Evolutionary conservation across 108 stramenopile genomes (phyloP), one percentile per base, ranked within the genome.

Genomic region (Craspedostauros australis): DNA sequence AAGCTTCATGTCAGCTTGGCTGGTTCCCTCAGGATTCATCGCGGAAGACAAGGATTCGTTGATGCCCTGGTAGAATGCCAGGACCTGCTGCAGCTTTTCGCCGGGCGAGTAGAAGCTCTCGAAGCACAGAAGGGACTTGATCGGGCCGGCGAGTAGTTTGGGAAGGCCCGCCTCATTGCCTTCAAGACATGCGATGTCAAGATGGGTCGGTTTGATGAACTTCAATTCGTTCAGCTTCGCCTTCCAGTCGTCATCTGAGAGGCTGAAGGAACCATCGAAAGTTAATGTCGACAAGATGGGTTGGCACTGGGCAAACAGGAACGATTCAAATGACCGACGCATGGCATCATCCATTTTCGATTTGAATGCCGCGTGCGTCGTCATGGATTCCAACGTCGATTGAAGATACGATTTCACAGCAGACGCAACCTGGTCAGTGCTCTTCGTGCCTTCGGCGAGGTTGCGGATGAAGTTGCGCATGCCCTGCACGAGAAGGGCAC

Each of bases 171-270:
- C 21, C 12, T 57, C 42, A 2, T 37, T 31, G 8, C 26, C 21
- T 14, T 66, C 41, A 27, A 91, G 43, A 57, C 80, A 86, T 7
- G 55, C 43, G 52, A 91, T 83, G 43, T 91, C 89, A 50, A 91
- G 70, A 62, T 91, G 89, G 1, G 47, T 40, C 2, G 84, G 76
- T 23, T 73, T 72, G 4, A 91, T 65, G 58, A 89, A 89, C 54
- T 89, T 84, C 4, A 33, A 33, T n/a, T n/a, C n/a, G n/a, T n/a
- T n/a, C n/a, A n/a, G n/a, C n/a, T n/a, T n/a, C n/a, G n/a, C n/a
- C n/a, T n/a, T n/a, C n/a, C n/a, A n/a, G n/a, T n/a, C n/a, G n/a
- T n/a, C n/a, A n/a, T n/a, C n/a, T n/a, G n/a, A n/a, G n/a, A n/a
- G n/a, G n/a, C n/a, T n/a, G n/a, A n/a, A n/a, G n/a, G n/a, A n/a